Evolutionary conservation across 805 yeast genomes (phyloP), one percentile per base, ranked within the genome.

Genomic region (Candida namnaoensis): DNA sequence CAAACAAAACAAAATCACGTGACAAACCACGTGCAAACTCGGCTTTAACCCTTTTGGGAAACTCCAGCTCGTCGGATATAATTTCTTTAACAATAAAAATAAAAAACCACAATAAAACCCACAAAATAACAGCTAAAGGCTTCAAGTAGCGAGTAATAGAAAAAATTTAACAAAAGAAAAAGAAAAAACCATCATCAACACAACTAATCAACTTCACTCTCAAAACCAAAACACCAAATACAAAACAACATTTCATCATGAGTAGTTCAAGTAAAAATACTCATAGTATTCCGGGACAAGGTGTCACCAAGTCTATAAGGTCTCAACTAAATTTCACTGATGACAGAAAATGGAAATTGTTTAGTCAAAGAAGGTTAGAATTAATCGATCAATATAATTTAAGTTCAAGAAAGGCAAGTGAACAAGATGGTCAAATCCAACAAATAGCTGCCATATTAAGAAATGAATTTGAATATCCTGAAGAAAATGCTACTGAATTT

Each of bases 311-410:
- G 40, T 52, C 58, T 41, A 69, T 69, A 26, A 61, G 75, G 40
- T 65, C 65, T 36, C 65, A 76, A 52, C 70, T 93, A 38, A 74
- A 80, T 41, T 93, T 93, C 62, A 69, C 69, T 9, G 96, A 93
- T 58, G 95, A 87, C 46, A 68, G 77, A 36, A 71, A 74, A 42
- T 93, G 99, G 99, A 87, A 86, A 57, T 74, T 78, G 51, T 91
- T 93, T 58, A 82, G 93, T n/a, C 87, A 95, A 1, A 71, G 98
- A 43, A 68, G 99, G 44, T 68, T 93, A 24, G 96, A 88, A 61
- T 69, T 93, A 41, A 93, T 93, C 35, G 97, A 90, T 56, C 75
- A 83, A 23, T 70, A 82, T 46, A 66, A 69, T 36, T 56, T 76
- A 35, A 67, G 74, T 37, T 73, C 61, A 68, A 76, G 77, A 48